These are phyloP conservation scores for Aureobasidium lini DNA, from an alignment of 2,329 filamentous ascomycete species.

Conservation along the genomic window DNA sequence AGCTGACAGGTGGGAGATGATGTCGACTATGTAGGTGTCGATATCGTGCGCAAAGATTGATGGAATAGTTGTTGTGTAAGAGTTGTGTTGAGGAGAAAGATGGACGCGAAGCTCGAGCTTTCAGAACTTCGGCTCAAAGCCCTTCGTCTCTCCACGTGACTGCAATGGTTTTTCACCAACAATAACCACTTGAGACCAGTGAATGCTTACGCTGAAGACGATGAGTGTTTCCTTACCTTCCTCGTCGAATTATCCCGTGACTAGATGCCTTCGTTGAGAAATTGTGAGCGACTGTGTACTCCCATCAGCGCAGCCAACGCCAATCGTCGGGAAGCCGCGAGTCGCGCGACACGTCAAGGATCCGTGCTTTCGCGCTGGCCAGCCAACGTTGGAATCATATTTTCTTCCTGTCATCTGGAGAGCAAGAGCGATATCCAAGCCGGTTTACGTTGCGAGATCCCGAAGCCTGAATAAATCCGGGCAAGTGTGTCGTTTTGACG, in stretches of 20 bases:
- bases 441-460: too few relatives aligned
- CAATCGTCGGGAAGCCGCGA: conserved; percentile 4
- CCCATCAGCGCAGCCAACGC: neutral
- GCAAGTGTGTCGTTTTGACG: too few relatives aligned
- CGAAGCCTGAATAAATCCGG: too few relatives aligned
- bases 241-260: neutral
- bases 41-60: conserved; percentile 6
- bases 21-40: neutral
- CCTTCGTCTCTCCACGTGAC: conserved; percentile 10
- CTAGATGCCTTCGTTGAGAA: neutral
- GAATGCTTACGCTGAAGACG: neutral
- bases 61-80: conserved; percentile 9
- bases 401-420: neutral
- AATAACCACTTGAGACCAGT: neutral
- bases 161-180: neutral
- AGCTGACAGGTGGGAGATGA: neutral
- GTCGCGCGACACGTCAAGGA: conserved; percentile 6
- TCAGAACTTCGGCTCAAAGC: conserved; percentile 6
- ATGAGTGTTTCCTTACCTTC: neutral
- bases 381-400: neutral
- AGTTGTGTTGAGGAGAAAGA: conserved; percentile 10
- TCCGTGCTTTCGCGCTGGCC: conserved; percentile 2
- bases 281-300: neutral
- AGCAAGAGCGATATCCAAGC: neutral
- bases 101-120: conserved; percentile 11